phyloP scores from a whole-genome alignment of 2,329 filamentous ascomycete species.

The Pseudocercospora musae region DNA sequence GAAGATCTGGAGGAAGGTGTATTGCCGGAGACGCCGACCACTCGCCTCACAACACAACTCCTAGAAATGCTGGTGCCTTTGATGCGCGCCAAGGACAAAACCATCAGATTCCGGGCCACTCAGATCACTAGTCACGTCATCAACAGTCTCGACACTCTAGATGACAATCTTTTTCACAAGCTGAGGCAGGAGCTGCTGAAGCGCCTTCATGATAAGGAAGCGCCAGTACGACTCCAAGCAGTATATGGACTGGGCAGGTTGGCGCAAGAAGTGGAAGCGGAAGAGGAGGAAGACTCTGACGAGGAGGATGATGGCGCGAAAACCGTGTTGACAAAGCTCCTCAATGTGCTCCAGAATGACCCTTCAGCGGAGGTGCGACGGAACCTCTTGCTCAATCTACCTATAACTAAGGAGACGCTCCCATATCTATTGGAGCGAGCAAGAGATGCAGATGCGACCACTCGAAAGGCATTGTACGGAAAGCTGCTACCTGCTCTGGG shows the following conservation, averaged over 20 bases:
- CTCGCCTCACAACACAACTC: conserved; percentile 70
- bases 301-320: conserved; percentile 62
- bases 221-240: conserved; percentile 86
- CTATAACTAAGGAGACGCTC: conserved; percentile 75
- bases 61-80: conserved; percentile 71
- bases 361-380: conserved; percentile 89
- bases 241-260: conserved; percentile 84
- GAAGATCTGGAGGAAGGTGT: conserved; percentile 60
- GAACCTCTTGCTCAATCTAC: conserved; percentile 85
- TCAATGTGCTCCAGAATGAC: conserved; percentile 89
- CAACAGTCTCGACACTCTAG: conserved; percentile 86
- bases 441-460: conserved; percentile 80
- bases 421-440: conserved; percentile 87
- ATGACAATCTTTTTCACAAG: conserved; percentile 84
- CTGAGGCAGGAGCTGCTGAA: conserved; percentile 76
- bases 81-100: conserved; percentile 86
- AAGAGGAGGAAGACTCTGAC: conserved; percentile 64
- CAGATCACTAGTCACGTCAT: conserved; percentile 89
- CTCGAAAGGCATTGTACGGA: conserved; percentile 81
- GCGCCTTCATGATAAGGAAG: conserved; percentile 88
- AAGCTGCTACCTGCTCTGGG: conserved; percentile 81
- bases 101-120: conserved; percentile 81
- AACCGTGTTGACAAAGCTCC: conserved; percentile 74
- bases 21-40: conserved; percentile 79
- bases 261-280: conserved; percentile 66